Evolutionary conservation across 2,329 filamentous ascomycete species (phyloP), one percentile per base, ranked within the genome.

Genomic region (Aspergillus ruber): DNA sequence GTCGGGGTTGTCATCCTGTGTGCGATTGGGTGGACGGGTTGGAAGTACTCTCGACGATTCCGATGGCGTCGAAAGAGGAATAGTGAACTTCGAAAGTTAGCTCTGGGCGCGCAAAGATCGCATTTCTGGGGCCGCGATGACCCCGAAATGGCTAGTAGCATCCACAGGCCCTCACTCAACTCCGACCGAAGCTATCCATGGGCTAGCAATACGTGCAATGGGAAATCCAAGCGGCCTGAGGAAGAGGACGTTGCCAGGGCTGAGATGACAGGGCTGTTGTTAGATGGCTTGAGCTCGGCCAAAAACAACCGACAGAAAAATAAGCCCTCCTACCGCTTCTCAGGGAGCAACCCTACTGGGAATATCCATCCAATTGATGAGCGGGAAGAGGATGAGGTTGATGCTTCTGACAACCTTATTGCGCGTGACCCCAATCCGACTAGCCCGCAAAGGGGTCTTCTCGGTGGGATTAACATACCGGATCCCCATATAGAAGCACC

Each of bases 311-410:
- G 69, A 35, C 70, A 67, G 46, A 66, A 60, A 44, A 46, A 74
- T 40, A 67, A 67, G 44, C 60, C 65, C 13, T 59, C 65, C 27
- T 69, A 68, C 36, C 51, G 59, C 5, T 71, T 70, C 42, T 69
- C 68, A 3, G 66, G 70, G 27, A 74, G 68, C 48, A 72, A 75
- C 15, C 73, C 73, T 6, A 74, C 77, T 27, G 75, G 76, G 3
- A 68, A 73, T 20, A 84, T 84, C 21, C 81, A 83, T 58, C 79
- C 80, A 0, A 85, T 85, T 41, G 80, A 82, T 33, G 79, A 82
- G 58, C 67, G 75, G 10, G 81, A 84, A 49, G 81, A 83, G 52
- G 78, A 82, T 44, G 78, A 80, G 48, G 70, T 71, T 1, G 43
- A 52, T 21, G 21, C 41, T 43, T 47, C 48, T 42, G 50, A 50